A percentile compares a stretch with the other conserved stretches of the same genome.
Conservation (phyloP, 805 yeast species). For the Saccharomyces eubayanus region DNA sequence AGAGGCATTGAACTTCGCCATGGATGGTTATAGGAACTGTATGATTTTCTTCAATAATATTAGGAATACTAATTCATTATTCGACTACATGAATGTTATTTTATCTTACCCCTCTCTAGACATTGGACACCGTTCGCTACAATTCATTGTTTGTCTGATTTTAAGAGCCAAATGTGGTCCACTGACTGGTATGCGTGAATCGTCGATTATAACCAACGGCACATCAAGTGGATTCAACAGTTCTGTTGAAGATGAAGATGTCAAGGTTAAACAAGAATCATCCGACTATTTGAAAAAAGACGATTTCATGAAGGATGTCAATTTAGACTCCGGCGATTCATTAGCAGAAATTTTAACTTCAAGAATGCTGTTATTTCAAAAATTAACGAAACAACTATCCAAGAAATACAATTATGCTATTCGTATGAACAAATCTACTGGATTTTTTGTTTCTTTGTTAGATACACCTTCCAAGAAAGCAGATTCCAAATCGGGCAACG, state of each 20-base stretch:
- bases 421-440: constrained; percentile 54
- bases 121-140: constrained; percentile 48
- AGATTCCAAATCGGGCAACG: background rate
- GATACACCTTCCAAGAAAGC: constrained; percentile 25
- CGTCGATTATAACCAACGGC: constrained; percentile 16
- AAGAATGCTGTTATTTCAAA: constrained; percentile 37
- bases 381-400: constrained; percentile 40
- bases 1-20: constrained; percentile 35
- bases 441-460: constrained; percentile 35
- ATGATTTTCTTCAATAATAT: constrained; percentile 35
- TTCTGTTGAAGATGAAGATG: constrained; percentile 26
- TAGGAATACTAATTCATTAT: constrained; percentile 26
- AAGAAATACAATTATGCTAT: constrained; percentile 58
- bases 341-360: constrained; percentile 32
- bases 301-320: constrained; percentile 28
- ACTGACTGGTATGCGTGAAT: constrained; percentile 29
- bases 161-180: constrained; percentile 42
- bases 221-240: constrained; percentile 13
- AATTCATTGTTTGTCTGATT: constrained; percentile 49
- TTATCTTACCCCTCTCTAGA: constrained; percentile 43
- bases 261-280: constrained; percentile 13
- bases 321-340: constrained; percentile 32
- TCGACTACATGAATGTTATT: constrained; percentile 37
- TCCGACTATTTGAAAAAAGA: constrained; percentile 15
- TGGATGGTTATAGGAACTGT: constrained; percentile 38